Evolutionary conservation across 352 stramenopile species (phyloP), one percentile per base, ranked within the genome.

Genomic region (Phytophthora sojae): DNA sequence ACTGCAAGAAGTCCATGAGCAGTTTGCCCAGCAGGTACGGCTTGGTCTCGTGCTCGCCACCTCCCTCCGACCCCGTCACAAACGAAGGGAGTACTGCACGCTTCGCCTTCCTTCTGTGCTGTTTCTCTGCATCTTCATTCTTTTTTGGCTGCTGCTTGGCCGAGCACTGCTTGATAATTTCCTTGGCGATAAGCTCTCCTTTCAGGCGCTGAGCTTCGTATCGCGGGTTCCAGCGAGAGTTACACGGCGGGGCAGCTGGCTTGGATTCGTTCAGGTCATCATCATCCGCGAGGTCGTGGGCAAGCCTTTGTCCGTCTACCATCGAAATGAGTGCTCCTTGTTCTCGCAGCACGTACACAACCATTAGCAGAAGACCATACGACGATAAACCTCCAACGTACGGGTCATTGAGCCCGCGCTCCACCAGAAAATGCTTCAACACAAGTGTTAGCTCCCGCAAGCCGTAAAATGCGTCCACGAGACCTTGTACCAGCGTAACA

Each of bases 371-470:
- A 12, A 98, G 71, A 2, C 91, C 91, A 49, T 98, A 98, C 2
- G 89, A 97, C 2, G 90, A 97, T 4, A 98, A 75, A 0, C 93
- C 93, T n/a, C 93, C 93, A 17, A 94, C 76, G 62, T 96, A 98
- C 8, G 92, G 90, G 58, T 98, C 92, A 59, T 97, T 98, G 8
- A 97, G 64, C 5, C 84, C 82, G 26, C 92, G 83, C 37, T 92
- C 90, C n/a, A 85, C 89, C 7, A 98, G 69, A 57, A 97, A 97
- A 57, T 96, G 82, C 73, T 98, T 98, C 21, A 98, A 72, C 8
- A 98, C 89, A 25, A 98, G 76, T 0, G 88, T 91, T 15, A 98
- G 59, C 55, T 97, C 90, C 0, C 85, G 78, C 23, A 98, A 64
- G 0, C 89, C 90, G 47, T 93, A 92, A 17, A 97, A 94, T 17